A percentile compares a stretch with the other conserved stretches of the same genome.
Evolutionary conservation across 768 basidiomycete genomes (phyloP).

Genomic region (Rhizopogon salebrosus): DNA sequence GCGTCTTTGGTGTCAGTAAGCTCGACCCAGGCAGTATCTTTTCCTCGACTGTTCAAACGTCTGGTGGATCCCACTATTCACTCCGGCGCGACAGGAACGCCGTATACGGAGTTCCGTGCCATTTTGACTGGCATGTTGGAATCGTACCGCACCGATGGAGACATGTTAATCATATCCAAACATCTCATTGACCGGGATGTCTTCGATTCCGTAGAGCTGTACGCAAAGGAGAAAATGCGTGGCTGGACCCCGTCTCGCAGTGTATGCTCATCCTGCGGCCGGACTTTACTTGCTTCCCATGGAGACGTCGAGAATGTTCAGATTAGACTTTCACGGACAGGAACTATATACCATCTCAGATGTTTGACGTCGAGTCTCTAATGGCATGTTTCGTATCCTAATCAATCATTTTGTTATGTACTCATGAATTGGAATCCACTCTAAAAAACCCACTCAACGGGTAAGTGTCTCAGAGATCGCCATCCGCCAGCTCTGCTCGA

Average conservation of each 20-base stretch:
- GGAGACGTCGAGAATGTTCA: constrained; percentile 14
- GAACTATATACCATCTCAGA: constrained; percentile 51
- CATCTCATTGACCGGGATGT: constrained; percentile 78
- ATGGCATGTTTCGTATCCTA: background rate
- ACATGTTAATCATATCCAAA: constrained; percentile 82
- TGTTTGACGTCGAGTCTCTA: constrained; percentile 27
- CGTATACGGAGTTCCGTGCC: constrained; percentile 86
- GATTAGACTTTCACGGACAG: constrained; percentile 53
- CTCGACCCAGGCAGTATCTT: constrained; percentile 75
- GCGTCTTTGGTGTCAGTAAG: constrained; percentile 79
- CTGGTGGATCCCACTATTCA: constrained; percentile 71
- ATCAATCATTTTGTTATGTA: background rate
- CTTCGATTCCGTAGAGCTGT: constrained; percentile 63
- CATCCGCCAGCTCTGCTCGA: constrained; percentile 35
- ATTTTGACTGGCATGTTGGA: constrained; percentile 96
- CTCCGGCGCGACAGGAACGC: constrained; percentile 47
- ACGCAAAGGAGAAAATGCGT: constrained; percentile 48
- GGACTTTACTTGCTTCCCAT: constrained; percentile 32
- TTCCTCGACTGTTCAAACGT: constrained; percentile 89
- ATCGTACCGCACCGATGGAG: constrained; percentile 88
- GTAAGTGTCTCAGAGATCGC: constrained; percentile 7
- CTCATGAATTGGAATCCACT: background rate
- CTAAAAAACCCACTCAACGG: too few species aligned
- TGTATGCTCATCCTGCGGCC: constrained; percentile 50
- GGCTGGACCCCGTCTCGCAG: constrained; percentile 58